Evolutionary conservation across 2,329 filamentous ascomycete species (phyloP).

Genomic region (Fusarium secorum): DNA sequence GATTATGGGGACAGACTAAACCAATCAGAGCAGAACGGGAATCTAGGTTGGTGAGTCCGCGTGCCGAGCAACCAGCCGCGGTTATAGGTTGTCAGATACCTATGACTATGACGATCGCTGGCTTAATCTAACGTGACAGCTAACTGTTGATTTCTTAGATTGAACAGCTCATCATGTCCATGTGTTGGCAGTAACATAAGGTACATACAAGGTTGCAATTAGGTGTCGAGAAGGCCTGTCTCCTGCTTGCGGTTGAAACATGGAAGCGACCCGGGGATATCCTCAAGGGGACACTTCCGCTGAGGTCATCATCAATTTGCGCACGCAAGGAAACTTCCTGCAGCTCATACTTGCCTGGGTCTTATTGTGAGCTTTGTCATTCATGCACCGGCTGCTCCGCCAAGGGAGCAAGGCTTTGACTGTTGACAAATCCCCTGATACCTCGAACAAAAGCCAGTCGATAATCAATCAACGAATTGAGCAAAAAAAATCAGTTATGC

Average conservation of each 20-base stretch:
- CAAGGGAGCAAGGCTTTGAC: not conserved
- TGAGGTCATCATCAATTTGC: constrained; percentile 4
- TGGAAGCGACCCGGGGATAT: constrained; percentile 18
- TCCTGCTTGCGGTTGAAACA: constrained; percentile 17
- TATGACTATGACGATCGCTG: constrained; percentile 9
- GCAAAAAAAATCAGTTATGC: not conserved
- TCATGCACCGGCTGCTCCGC: not conserved
- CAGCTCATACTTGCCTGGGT: not conserved
- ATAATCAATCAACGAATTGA: not conserved
- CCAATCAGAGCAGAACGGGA: constrained; percentile 19
- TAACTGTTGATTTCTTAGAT: constrained; percentile 5
- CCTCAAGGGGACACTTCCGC: constrained; percentile 2
- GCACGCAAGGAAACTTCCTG: not conserved
- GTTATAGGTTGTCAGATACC: not conserved
- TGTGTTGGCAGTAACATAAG: not conserved
- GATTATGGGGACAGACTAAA: not conserved
- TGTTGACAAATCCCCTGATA: not conserved
- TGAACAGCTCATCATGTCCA: constrained; percentile 16
- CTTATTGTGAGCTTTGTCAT: not conserved
- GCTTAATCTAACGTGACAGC: constrained; percentile 8
- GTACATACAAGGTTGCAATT: not conserved
- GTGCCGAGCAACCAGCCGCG: not conserved
- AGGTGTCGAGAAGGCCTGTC: not conserved
- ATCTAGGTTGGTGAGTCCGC: constrained; percentile 1
- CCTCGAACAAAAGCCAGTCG: not conserved